A percentile compares a stretch with the other conserved stretches of the same genome.
Conservation (phyloP, 2,329 filamentous ascomycete species). For the Paraphoma sp. region DNA sequence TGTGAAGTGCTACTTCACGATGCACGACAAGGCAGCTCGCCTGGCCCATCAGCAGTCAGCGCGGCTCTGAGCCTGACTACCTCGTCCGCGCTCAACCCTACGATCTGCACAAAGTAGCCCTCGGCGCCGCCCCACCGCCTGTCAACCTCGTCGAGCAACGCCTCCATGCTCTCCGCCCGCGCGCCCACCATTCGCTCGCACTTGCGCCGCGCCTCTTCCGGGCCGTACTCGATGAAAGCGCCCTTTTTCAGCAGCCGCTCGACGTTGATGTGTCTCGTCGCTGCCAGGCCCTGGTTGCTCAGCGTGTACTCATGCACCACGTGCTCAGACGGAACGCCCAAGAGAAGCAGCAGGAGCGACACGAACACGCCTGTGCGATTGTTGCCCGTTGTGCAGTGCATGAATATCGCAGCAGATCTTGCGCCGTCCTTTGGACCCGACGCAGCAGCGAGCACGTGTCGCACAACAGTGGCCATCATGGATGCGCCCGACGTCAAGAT, state of each 20-base stretch:
- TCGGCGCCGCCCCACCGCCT: constrained; percentile 26
- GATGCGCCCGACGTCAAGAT: constrained; percentile 63
- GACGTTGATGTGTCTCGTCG: constrained; percentile 33
- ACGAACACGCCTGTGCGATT: constrained; percentile 74
- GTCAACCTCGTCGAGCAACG: constrained; percentile 23
- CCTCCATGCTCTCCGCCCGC: constrained; percentile 44
- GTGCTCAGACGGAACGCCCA: constrained; percentile 64
- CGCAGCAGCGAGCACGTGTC: constrained; percentile 56
- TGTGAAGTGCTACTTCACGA: not conserved
- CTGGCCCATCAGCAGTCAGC: constrained; percentile 13
- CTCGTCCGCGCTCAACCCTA: constrained; percentile 21
- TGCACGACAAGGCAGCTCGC: not conserved
- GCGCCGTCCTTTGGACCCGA: not conserved
- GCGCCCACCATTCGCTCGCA: constrained; percentile 44
- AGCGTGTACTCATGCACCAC: constrained; percentile 70
- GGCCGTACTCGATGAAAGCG: constrained; percentile 51
- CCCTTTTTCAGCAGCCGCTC: constrained; percentile 59
- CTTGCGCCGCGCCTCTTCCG: constrained; percentile 21
- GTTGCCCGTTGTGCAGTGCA: constrained; percentile 80
- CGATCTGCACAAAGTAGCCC: constrained; percentile 25
- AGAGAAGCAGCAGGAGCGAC: constrained; percentile 68
- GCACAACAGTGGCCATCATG: constrained; percentile 65
- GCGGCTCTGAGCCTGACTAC: constrained; percentile 15
- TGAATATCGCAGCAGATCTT: constrained; percentile 59
- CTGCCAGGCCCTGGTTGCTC: constrained; percentile 61